phyloP scores from a whole-genome alignment of 2,329 filamentous ascomycete genomes.

The Pseudogymnoascus sp. region DNA sequence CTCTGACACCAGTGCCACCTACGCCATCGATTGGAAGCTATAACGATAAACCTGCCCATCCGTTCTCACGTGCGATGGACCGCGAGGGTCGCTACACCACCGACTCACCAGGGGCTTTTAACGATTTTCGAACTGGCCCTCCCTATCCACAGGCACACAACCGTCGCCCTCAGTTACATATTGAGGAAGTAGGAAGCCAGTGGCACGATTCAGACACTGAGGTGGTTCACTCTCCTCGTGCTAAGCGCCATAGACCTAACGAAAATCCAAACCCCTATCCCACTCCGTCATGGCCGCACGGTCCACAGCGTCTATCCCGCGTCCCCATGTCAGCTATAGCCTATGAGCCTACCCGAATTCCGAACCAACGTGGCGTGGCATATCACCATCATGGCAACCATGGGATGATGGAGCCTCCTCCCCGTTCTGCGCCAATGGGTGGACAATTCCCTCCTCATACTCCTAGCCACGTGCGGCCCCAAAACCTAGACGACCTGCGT shows the following conservation, averaged over 20 bases:
- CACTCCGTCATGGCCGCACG: conserved; percentile 13
- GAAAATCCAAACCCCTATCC: conserved; percentile 32
- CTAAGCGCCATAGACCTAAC: conserved; percentile 23
- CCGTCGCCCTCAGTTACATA: background rate
- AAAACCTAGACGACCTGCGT: conserved; percentile 26
- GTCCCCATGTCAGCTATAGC: conserved; percentile 28
- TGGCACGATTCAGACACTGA: background rate
- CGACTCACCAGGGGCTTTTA: conserved; percentile 27
- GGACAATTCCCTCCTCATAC: conserved; percentile 19
- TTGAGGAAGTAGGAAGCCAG: background rate
- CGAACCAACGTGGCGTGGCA: conserved; percentile 19
- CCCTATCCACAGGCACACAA: background rate
- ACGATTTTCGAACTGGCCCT: background rate
- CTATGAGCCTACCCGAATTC: conserved; percentile 33
- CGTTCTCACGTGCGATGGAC: conserved; percentile 43
- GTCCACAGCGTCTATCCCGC: background rate
- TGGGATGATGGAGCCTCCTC: conserved; percentile 26
- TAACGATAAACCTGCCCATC: background rate
- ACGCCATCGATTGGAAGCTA: conserved; percentile 18
- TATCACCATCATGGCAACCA: conserved; percentile 11
- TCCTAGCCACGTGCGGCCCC: conserved; percentile 15
- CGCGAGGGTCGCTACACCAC: conserved; percentile 57
- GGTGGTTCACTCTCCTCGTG: background rate
- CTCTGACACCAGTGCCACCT: conserved; percentile 23
- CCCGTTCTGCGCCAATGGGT: conserved; percentile 22